These are phyloP conservation scores for Aspergillus pseudoviridinutans DNA, from an alignment of 2,329 filamentous ascomycete genomes.

Conservation along the genomic window DNA sequence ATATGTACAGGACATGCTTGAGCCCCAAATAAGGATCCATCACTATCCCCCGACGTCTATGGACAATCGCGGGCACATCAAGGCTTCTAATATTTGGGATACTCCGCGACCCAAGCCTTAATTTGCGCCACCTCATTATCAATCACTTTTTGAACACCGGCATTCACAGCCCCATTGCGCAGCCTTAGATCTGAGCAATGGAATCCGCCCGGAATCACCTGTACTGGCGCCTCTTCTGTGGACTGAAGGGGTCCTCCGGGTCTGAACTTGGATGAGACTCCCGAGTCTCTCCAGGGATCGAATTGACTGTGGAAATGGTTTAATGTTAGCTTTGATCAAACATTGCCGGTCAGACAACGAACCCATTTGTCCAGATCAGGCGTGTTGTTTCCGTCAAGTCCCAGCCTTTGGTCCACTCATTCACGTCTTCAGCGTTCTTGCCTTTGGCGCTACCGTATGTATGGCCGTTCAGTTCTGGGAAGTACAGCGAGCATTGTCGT, in stretches of 20 bases:
- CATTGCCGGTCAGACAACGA: slow-evolving; percentile 6
- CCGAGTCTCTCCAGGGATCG: slow-evolving; percentile 58
- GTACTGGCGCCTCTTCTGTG: slow-evolving; percentile 47
- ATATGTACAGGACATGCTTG: too few species aligned
- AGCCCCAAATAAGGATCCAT: too few species aligned
- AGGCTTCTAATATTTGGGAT: neutral
- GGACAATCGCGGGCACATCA: neutral
- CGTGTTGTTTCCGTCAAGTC: slow-evolving; percentile 47
- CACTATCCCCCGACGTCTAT: too few species aligned
- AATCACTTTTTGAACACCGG: slow-evolving; percentile 47
- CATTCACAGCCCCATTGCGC: slow-evolving; percentile 46
- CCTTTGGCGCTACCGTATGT: slow-evolving; percentile 49
- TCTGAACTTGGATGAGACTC: slow-evolving; percentile 51
- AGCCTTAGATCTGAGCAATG: slow-evolving; percentile 55
- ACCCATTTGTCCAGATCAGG: slow-evolving; percentile 57
- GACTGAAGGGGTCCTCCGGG: slow-evolving; percentile 52
- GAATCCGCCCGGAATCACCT: slow-evolving; percentile 51
- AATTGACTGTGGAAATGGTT: slow-evolving; percentile 39
- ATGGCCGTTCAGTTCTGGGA: slow-evolving; percentile 49
- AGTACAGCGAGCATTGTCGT: slow-evolving; percentile 53
- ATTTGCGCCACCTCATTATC: slow-evolving; percentile 50
- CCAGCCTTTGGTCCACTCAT: slow-evolving; percentile 57
- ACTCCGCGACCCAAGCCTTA: slow-evolving; percentile 19
- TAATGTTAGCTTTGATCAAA: neutral
- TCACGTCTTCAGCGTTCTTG: slow-evolving; percentile 48